A percentile compares a stretch with the other conserved stretches of the same genome.
Evolutionary conservation across 306 rosid species (phyloP).

Genomic region (Dalbergia oliveri): DNA sequence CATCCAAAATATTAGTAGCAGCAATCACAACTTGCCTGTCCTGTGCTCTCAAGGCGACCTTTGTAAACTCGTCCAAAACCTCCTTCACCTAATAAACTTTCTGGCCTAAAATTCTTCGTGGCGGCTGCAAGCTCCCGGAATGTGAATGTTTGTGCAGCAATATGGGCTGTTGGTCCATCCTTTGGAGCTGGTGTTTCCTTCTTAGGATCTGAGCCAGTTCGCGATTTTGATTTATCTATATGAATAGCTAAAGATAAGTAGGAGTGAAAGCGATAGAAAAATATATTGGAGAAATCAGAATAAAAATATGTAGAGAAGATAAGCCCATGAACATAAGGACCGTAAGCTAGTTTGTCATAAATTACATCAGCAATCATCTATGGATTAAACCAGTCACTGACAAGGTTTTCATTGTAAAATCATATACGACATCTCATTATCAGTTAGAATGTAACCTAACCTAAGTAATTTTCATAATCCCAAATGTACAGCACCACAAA

Average conservation of each 20-base stretch:
- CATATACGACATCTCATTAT: slow-evolving; percentile 22
- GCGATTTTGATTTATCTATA: slow-evolving; percentile 82
- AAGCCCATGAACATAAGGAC: slow-evolving; percentile 16
- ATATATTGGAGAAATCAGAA: slow-evolving; percentile 14
- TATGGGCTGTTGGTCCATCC: slow-evolving; percentile 85
- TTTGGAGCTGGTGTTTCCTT: slow-evolving; percentile 80
- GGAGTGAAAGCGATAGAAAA: background rate
- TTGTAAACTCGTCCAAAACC: slow-evolving; percentile 97
- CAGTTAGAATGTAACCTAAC: slow-evolving; percentile 28
- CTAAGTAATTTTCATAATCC: slow-evolving; percentile 28
- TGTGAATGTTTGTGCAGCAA: slow-evolving; percentile 98
- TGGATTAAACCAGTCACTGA: slow-evolving; percentile 27
- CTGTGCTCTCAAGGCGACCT: slow-evolving; percentile 91
- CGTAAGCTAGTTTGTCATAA: slow-evolving; percentile 6
- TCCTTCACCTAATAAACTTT: slow-evolving; percentile 91
- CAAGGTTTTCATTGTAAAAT: slow-evolving; percentile 34
- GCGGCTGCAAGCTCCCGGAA: slow-evolving; percentile 98
- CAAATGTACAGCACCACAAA: slow-evolving; percentile 13
- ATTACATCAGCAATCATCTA: slow-evolving; percentile 20
- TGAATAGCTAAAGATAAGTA: slow-evolving; percentile 32
- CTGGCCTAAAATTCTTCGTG: slow-evolving; percentile 88
- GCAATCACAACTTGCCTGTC: slow-evolving; percentile 74
- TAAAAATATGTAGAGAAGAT: slow-evolving; percentile 19
- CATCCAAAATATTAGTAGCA: slow-evolving; percentile 27
- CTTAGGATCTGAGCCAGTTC: slow-evolving; percentile 71